Percentiles rank a stretch among this genome's conserved stretches.
Conservation (phyloP, 1,139 yeast genomes). For the Kurtzmaniella quercitrusa region DNA sequence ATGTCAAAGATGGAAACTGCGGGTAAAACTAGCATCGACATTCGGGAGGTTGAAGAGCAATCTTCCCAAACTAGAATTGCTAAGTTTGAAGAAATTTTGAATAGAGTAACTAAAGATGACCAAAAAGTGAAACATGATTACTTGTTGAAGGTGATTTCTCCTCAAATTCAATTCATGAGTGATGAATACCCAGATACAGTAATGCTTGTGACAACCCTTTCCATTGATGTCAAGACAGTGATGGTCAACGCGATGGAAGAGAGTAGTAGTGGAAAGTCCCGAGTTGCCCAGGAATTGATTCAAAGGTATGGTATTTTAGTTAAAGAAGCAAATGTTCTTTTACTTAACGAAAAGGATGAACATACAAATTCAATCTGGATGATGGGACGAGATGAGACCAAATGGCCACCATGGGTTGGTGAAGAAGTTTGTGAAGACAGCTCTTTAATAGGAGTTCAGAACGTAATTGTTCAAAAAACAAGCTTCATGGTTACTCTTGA, state of each 20-base stretch:
- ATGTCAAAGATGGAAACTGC: not conserved
- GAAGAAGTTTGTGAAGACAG: constrained; percentile 39
- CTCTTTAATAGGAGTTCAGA: constrained; percentile 31
- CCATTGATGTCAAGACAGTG: constrained; percentile 34
- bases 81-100: constrained; percentile 51
- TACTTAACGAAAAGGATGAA: constrained; percentile 29
- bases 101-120: constrained; percentile 30
- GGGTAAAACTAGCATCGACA: not conserved
- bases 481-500: constrained; percentile 35
- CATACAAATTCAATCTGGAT: constrained; percentile 14
- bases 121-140: constrained; percentile 59
- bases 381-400: constrained; percentile 16
- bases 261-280: constrained; percentile 16
- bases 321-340: constrained; percentile 38
- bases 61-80: constrained; percentile 24
- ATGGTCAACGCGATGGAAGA: constrained; percentile 26
- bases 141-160: constrained; percentile 68
- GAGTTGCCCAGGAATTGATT: constrained; percentile 28
- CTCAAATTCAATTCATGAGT: constrained; percentile 80
- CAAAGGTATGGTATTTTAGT: constrained; percentile 35
- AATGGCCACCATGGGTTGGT: constrained; percentile 51
- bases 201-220: constrained; percentile 42
- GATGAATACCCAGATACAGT: constrained; percentile 61
- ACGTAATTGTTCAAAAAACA: constrained; percentile 34
- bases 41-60: constrained; percentile 2